Base-by-base conservation (phyloP, 768 basidiomycete species). In the Calocybe indica region DNA sequence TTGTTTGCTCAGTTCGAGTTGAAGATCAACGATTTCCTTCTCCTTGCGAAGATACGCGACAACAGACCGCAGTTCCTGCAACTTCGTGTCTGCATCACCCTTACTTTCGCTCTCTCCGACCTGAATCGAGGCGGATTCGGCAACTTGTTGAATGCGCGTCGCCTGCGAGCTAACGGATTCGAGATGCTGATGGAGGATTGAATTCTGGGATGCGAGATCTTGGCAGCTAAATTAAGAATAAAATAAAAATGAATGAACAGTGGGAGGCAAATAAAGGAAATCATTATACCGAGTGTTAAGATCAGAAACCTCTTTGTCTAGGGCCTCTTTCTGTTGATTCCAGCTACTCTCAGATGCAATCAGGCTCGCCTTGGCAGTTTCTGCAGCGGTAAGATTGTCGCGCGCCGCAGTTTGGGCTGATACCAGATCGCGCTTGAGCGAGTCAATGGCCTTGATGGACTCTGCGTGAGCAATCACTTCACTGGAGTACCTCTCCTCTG, bases 1-100 rank as follows among this genome's bases (percentile, higher is more conserved):
- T 50, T 85, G 75, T 55, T 77, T 75, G 71, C 83, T 77, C 41
- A 93, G 78, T 56, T 92, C 88, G 22, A 91, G 73, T 53, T 92
- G 89, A 31, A 92, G 76, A 55, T 94, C 91, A 39, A 89, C 85
- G 45, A 94, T 91, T 61, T 93, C 90, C 66, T 94, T 92, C 72
- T 93, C 92, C 58, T 86, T 90, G 37, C 92, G 78, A 32, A 94
- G 69, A 63, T 88, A 93, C 2, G 82, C 75, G 37, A 92, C 82
- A 28, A 92, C 84, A 12, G 85, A 78, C 29, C 86, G 84, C 14
- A 92, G 66, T 53, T 91, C 88, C 0, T 83, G 72, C 7, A 88
- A 53, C 59, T 88, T 85, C 1, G 72, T 72, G 52, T 88, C 85
- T 3, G 68, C 57, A 50, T 83, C 80, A 12, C 73, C 80, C 7